A percentile compares a stretch with the other conserved stretches of the same genome.
Conservation (phyloP, 441 rosid species). For the Adansonia gregorii region DNA sequence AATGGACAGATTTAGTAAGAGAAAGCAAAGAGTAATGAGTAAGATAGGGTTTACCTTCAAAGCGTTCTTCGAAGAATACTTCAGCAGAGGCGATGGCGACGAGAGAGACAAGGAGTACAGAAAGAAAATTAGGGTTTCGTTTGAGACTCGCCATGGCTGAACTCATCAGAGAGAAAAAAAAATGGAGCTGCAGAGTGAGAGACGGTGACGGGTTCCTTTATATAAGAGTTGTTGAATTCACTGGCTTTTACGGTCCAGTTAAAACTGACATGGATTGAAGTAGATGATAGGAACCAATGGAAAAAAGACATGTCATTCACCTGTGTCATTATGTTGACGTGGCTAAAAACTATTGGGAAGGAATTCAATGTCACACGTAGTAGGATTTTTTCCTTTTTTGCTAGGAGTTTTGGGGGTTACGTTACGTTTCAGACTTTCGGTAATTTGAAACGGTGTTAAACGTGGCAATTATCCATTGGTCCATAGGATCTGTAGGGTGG, state of each 20-base stretch:
- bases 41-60: slow-evolving; percentile 57
- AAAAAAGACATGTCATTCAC: not conserved
- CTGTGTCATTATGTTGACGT: slow-evolving; percentile 52
- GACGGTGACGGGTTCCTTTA: slow-evolving; percentile 11
- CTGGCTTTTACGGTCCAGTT: slow-evolving; percentile 1
- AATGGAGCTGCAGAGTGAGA: slow-evolving; percentile 24
- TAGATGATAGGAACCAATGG: slow-evolving; percentile 34
- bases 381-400: not conserved
- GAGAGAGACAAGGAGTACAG: slow-evolving; percentile 42
- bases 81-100: slow-evolving; percentile 55
- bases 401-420: not conserved
- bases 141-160: slow-evolving; percentile 48
- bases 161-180: not conserved
- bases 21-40: not conserved
- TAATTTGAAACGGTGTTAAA: not conserved
- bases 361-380: slow-evolving; percentile 25
- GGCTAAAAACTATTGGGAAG: slow-evolving; percentile 48
- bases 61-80: slow-evolving; percentile 86
- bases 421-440: not conserved
- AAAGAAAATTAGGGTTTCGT: slow-evolving; percentile 48
- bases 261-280: slow-evolving; percentile 19
- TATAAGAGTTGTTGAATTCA: slow-evolving; percentile 31
- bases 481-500: not conserved
- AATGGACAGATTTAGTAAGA: not conserved
- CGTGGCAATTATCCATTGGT: not conserved